A percentile compares a stretch with the other conserved stretches of the same genome.
Evolutionary conservation across 176 grass and related monocot species (phyloP).

Genomic region (Raddia guianensis): DNA sequence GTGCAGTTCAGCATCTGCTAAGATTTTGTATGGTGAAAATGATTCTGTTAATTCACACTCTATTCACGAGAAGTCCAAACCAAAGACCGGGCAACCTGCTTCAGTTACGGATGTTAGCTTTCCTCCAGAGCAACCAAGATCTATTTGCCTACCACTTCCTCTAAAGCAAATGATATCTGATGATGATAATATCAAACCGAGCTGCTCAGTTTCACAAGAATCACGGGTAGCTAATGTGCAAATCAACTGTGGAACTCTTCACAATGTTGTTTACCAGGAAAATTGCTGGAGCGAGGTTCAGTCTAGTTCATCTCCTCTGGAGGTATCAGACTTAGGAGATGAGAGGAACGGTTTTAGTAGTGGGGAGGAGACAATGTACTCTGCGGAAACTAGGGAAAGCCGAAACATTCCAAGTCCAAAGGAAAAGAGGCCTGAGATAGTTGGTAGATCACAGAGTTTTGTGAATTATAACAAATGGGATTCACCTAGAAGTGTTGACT

Average conservation of each 20-base stretch:
- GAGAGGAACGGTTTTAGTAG: conserved; percentile 66
- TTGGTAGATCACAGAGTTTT: conserved; percentile 78
- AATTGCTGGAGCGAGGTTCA: conserved; percentile 82
- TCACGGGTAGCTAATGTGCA: conserved; percentile 39
- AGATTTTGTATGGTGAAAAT: conserved; percentile 55
- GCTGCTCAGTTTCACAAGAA: conserved; percentile 22
- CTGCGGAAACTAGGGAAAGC: conserved; percentile 97
- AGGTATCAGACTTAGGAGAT: conserved; percentile 55
- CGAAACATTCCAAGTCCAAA: conserved; percentile 84
- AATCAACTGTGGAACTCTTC: conserved; percentile 51
- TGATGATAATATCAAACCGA: conserved; percentile 55
- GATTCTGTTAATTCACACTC: conserved; percentile 40
- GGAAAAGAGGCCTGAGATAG: conserved; percentile 57
- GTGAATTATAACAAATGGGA: conserved; percentile 80
- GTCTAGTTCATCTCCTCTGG: conserved; percentile 75
- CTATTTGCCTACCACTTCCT: conserved; percentile 75
- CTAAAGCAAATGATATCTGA: conserved; percentile 84
- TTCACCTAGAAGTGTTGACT: conserved; percentile 62
- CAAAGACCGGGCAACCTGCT: conserved; percentile 51
- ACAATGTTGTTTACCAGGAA: conserved; percentile 61
- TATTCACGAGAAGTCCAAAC: conserved; percentile 46
- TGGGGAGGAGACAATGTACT: conserved; percentile 98
- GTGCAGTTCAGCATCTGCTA: conserved; percentile 72
- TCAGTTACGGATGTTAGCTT: conserved; percentile 69
- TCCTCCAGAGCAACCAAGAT: conserved; percentile 63